Conservation (phyloP, 495 filamentous ascomycete species). For the Aspergillus carlsbadensis region DNA sequence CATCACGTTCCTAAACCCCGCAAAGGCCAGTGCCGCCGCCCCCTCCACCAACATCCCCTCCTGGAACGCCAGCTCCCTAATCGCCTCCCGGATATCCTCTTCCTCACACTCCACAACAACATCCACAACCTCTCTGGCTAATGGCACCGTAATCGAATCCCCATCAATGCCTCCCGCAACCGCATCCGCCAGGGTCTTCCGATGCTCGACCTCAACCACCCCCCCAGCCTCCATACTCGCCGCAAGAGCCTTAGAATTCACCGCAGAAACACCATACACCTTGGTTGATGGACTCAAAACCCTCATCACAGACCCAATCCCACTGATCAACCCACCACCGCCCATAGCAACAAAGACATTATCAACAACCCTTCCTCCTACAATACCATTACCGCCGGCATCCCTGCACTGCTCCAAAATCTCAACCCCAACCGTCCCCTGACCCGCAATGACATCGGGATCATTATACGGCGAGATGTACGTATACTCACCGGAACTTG, state of each 20-base stretch:
- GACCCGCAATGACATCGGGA: neutral
- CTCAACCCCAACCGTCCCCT: slow-evolving; percentile 2
- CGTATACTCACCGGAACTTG: neutral
- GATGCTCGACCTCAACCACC: slow-evolving; percentile 1
- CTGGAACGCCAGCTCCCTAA: slow-evolving; percentile 1
- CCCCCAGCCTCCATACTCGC: neutral
- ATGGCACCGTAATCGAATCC: too few relatives aligned
- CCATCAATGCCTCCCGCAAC: slow-evolving; percentile 3
- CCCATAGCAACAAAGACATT: slow-evolving; percentile 9
- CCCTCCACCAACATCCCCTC: slow-evolving; percentile 5
- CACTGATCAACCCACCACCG: slow-evolving; percentile 1
- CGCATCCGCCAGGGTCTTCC: neutral
- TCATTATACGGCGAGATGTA: slow-evolving; percentile 9
- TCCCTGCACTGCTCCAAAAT: slow-evolving; percentile 1
- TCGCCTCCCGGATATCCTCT: neutral
- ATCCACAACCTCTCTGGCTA: neutral
- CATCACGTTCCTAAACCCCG: neutral
- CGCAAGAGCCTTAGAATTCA: neutral
- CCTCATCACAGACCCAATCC: slow-evolving; percentile 3
- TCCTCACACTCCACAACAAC: slow-evolving; percentile 1
- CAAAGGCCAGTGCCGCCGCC: neutral
- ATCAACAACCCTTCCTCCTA: neutral
- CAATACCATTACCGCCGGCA: too few relatives aligned
- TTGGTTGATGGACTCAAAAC: neutral
- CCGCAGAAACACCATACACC: neutral